Base-by-base conservation (phyloP, 495 filamentous ascomycete genomes). In the Trichoderma virens region DNA sequence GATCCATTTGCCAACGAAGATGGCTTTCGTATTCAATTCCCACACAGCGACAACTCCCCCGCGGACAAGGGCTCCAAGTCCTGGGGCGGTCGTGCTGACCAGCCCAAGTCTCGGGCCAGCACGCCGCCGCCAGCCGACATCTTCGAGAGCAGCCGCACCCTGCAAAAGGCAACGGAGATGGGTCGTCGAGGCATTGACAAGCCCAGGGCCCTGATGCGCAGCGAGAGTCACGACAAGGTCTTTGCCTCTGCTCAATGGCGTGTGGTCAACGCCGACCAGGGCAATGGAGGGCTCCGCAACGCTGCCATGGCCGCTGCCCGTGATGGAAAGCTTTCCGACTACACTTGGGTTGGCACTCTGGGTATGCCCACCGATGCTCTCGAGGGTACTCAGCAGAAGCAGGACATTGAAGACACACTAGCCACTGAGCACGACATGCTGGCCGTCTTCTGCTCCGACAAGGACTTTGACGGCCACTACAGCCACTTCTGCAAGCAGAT, bases 401-500 rank as follows among this genome's bases (percentile, higher is more conserved):
- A 86, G 62, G 88, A 91, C 60, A 96, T 97, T 65, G 83, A 88
- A 64, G 88, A 93, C 70, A 81, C 82, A 51, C 76, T 97, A 28
- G 85, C 90, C 18, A 87, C 85, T 11, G 89, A 95, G 71, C 88
- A 90, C 70, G 86, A 91, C 66, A 91, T 90, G 63, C 74, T 93
- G 67, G 84, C 86, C 13, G 92, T 96, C 34, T 93, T 88, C 70
- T 88, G 90, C 69, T 89, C 85, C 41, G 92, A 97, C 73, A 88
- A 85, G 67, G 92, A 96, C 70, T 91, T 96, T 56, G 89, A 96
- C 69, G 91, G 92, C 3, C 91, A 96, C 74, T 97, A 97, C 70
- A 84, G 86, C 13, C 92, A 96, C 74, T 97, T 92, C 67, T 96
- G 91, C 83, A 97, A 97, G 72, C 86, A 90, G 71, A 90, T 92